Evolutionary conservation across 805 yeast genomes (phyloP), one percentile per base, ranked within the genome.

Genomic region (Myxozyma mucilagina): DNA sequence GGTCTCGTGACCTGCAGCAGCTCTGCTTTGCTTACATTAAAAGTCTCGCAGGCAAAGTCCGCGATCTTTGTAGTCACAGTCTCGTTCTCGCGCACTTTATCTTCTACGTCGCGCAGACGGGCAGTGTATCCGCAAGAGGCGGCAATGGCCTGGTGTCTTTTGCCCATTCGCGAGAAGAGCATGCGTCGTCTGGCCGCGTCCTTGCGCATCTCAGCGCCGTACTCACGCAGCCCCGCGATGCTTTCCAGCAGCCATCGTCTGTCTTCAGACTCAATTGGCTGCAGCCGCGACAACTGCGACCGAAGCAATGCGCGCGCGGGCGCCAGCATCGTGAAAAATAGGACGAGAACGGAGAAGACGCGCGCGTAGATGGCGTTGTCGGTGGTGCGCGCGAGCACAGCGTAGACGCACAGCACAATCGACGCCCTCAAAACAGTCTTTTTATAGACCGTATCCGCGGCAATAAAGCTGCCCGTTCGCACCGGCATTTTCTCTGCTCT

Each of bases 141-240:
- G 29, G 84, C 84, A 36, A 83, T 70, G 13, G 78, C 73, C 68
- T 85, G 89, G 64, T 86, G 90, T 56, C 81, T 74, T 77, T 81
- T 78, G 4, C 81, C 70, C 81, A 86, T 66, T 60, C 64, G 68
- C 42, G 68, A 65, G 54, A 67, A 73, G 32, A 74, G 63, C 39
- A 57, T 43, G 10, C 68, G 62, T 18, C 69, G 61, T 13, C 73
- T 64, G 13, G 61, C 57, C 2, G 70, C 39, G 4, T 67, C 32
- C 16, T 52, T 35, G 13, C 59, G 38, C 56, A 49, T 56, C 35
- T 58, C 56, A 3, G 48, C 7, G 14, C 43, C 58, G 44, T 71
- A 72, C 35, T 43, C 50, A n/a, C 66, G 66, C 13, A 71, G 58
- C 1, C 69, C 68, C 1, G 69, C 67, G 3, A 72, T 59, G 4